These are phyloP conservation scores for Solanum ossicruentum DNA, from an alignment of 257 asterid genomes.

Conservation along the genomic window DNA sequence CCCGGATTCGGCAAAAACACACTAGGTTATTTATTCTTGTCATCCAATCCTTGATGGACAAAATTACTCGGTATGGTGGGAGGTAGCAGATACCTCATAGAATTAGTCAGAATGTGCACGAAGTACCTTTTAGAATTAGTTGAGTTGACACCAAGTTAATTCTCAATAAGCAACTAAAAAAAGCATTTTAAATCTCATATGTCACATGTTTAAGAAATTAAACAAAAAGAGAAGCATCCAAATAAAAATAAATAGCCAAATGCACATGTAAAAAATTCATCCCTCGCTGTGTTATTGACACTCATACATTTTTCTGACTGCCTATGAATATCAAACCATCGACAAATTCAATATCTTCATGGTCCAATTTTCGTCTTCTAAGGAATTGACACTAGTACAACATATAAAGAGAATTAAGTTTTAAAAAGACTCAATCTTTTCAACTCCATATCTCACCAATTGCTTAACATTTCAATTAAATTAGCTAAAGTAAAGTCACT, in stretches of 20 bases:
- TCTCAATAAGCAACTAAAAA: background rate
- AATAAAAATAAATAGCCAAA: background rate
- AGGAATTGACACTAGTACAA: background rate
- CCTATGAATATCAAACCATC: background rate
- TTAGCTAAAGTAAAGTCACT: background rate
- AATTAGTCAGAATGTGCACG: background rate
- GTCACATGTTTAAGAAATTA: background rate
- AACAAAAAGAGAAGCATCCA: background rate
- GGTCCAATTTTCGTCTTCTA: background rate
- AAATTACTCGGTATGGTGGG: background rate
- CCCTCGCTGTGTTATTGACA: background rate
- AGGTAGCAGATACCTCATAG: background rate
- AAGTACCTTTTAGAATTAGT: background rate
- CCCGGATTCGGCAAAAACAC: background rate
- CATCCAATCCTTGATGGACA: background rate
- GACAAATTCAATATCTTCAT: background rate
- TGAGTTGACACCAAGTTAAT: background rate
- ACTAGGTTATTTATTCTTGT: background rate
- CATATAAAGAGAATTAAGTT: background rate
- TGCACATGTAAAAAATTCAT: background rate
- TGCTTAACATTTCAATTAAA: background rate
- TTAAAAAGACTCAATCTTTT: background rate
- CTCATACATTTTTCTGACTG: background rate
- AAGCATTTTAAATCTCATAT: background rate
- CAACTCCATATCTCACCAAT: background rate